These are phyloP conservation scores for Fusarium heterosporum DNA, from an alignment of 2,329 filamentous ascomycete genomes.

Conservation along the genomic window DNA sequence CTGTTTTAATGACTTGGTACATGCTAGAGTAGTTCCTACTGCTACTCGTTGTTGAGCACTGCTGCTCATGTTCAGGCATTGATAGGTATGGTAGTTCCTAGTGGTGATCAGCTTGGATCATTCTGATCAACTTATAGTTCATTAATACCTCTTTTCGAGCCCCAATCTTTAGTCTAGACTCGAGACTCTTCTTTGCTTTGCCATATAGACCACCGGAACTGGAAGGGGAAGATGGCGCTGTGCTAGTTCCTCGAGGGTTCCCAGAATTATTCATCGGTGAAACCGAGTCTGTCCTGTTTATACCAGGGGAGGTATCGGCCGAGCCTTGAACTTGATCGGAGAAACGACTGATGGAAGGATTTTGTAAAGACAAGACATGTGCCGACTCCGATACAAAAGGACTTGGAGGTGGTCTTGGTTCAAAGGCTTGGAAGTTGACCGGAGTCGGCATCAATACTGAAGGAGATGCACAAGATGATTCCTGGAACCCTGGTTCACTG, in stretches of 20 bases:
- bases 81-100: constrained; percentile 23
- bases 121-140: accelerated
- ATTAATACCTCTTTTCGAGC: constrained; percentile 27
- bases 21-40: constrained; percentile 31
- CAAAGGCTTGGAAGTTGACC: constrained; percentile 21
- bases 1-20: constrained; percentile 39
- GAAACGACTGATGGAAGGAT: constrained; percentile 33
- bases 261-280: constrained; percentile 11
- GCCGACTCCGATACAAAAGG: constrained; percentile 62
- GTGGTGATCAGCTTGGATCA: constrained; percentile 7
- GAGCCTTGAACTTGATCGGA: constrained; percentile 22
- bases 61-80: constrained; percentile 33
- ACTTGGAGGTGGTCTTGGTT: constrained; percentile 48
- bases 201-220: constrained; percentile 22
- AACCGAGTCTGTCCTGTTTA: not conserved
- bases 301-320: not conserved
- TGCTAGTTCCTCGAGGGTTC: not conserved
- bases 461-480: constrained; percentile 43
- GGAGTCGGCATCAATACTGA: constrained; percentile 38
- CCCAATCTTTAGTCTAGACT: constrained; percentile 36
- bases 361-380: constrained; percentile 62
- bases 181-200: constrained; percentile 44
- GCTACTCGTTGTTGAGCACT: constrained; percentile 19
- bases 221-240: not conserved
- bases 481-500: constrained; percentile 50